Base-by-base conservation (phyloP, 2,329 filamentous ascomycete species). In the Ophiostoma populinum region DNA sequence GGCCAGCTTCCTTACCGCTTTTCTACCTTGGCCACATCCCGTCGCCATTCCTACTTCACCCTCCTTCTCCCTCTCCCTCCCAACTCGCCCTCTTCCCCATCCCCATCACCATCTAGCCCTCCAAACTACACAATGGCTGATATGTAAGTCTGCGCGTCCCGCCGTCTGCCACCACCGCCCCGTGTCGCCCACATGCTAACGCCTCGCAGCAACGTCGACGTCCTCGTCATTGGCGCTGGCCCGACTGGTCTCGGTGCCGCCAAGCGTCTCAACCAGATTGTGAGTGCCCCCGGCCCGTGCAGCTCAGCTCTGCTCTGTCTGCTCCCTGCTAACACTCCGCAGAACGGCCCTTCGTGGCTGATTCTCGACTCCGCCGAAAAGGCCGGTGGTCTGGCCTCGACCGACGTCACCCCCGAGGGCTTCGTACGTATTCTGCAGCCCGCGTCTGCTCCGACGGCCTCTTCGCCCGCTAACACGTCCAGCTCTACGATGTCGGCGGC, bases 401-500 rank as follows among this genome's bases (percentile, higher is more conserved):
- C 90, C 41, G 90, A 98, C 57, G 70, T 82, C 49, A 95, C 90
- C 26, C 80, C 81, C 37, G 90, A 98, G 62, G 90, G 87, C 56
- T 95, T 95, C 63, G 86, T 94, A 71, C 63, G 85, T 83, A 46
- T 42, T 35, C 30, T 10, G 10, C 24, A 29, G 40, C 39, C n/a
- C 18, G 5, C 7, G n/a, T 21, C 12, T 7, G 10, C 8, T 17
- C 32, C 34, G 4, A 7, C 19, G 7, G 21, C 8, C 4, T 19
- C 24, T 8, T 11, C 28, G 12, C 5, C 22, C 16, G 17, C 29
- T 32, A 24, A 35, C 32, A 10, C 11, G 25, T 32, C 30, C 52
- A 93, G 87, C 74, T 98, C 51, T 98, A 94, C 71, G 90, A 98
- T 62, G 90, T 98, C 50, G 86, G 86, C 56, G 86, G 86, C 50